Conservation (phyloP, 2,329 filamentous ascomycete species). For the Clarireedia paspali region DNA sequence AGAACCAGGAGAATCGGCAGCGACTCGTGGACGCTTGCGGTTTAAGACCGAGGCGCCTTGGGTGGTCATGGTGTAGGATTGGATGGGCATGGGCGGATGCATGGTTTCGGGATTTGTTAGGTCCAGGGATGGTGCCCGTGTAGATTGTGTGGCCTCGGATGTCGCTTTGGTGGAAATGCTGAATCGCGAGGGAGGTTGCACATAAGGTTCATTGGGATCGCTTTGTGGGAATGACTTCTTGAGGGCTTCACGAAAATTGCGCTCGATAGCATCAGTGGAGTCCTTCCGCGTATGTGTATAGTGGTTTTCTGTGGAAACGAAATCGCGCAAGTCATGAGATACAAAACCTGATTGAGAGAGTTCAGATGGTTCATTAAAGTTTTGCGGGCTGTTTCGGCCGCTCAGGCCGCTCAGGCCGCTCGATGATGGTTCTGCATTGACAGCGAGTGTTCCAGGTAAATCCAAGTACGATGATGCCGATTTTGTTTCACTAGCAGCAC, state of each 20-base stretch:
- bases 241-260: conserved; percentile 23
- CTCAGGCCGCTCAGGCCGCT: conserved; percentile 12
- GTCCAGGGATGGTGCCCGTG: conserved; percentile 19
- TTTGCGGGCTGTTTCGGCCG: conserved; percentile 12
- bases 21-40: conserved; percentile 23
- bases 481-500: conserved; percentile 21
- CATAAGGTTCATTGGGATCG: conserved; percentile 18
- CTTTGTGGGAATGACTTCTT: conserved; percentile 14
- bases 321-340: background rate
- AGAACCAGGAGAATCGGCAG: background rate
- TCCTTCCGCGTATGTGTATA: conserved; percentile 8
- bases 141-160: conserved; percentile 23
- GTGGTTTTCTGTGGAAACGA: background rate
- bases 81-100: conserved; percentile 9
- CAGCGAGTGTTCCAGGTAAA: conserved; percentile 13
- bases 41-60: conserved; percentile 22
- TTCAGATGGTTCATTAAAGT: background rate
- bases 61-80: background rate
- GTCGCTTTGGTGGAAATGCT: conserved; percentile 28
- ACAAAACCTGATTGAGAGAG: background rate
- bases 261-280: conserved; percentile 21
- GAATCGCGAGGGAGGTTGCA: conserved; percentile 28
- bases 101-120: background rate
- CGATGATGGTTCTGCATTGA: conserved; percentile 13
- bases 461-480: conserved; percentile 17